These are phyloP conservation scores for Yamadazyma jaroonii DNA, from an alignment of 1,139 yeast species.

Conservation along the genomic window DNA sequence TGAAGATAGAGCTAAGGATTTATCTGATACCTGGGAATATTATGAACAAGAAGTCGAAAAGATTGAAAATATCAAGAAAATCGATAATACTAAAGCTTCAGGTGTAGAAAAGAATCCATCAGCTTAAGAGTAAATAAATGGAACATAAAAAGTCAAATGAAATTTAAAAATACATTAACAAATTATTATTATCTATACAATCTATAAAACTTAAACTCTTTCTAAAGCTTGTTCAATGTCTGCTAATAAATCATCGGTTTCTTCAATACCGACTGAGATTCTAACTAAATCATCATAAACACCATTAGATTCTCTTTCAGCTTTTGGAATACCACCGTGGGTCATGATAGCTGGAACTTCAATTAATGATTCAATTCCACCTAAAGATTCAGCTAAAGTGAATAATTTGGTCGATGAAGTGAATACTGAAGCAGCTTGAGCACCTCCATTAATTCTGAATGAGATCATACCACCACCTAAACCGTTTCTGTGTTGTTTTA, in stretches of 20 bases:
- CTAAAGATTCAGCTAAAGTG: conserved; percentile 86
- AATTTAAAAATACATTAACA: not conserved
- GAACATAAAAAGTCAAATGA: not conserved
- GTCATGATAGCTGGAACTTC: conserved; percentile 94
- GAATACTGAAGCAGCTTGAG: conserved; percentile 70
- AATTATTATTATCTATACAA: not conserved
- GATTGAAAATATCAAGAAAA: conserved; percentile 12
- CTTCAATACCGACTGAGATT: conserved; percentile 87
- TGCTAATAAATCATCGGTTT: conserved; percentile 69
- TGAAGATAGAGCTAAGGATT: conserved; percentile 49
- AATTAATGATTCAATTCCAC: conserved; percentile 83
- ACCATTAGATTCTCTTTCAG: conserved; percentile 75
- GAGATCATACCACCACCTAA: conserved; percentile 93
- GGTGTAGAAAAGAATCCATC: conserved; percentile 2
- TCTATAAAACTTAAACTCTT: conserved; percentile 13
- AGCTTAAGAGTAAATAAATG: not conserved
- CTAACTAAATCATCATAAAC: conserved; percentile 81
- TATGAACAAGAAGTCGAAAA: conserved; percentile 19
- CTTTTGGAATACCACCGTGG: conserved; percentile 87
- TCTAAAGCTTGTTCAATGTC: conserved; percentile 72
- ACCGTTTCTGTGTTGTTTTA: conserved; percentile 77
- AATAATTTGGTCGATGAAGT: conserved; percentile 73
- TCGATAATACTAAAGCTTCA: not conserved
- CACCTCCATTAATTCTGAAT: conserved; percentile 82
- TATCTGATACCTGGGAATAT: conserved; percentile 51